These are phyloP conservation scores for Globisporangium orthogonon DNA, from an alignment of 352 stramenopile species.

Conservation along the genomic window DNA sequence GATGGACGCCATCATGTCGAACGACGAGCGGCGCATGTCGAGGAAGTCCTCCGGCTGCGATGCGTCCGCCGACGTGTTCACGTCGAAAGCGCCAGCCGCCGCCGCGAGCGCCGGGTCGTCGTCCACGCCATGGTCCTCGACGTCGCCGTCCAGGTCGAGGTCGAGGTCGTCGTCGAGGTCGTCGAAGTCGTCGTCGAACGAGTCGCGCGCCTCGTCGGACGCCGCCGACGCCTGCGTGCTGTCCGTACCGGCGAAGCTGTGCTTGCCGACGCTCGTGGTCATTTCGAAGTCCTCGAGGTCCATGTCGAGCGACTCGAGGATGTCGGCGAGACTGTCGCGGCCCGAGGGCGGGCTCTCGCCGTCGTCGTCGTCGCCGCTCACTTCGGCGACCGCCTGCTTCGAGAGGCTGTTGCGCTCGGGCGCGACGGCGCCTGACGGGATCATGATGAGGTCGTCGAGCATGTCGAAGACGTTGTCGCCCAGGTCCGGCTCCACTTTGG, in stretches of 20 bases:
- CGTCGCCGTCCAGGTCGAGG: slow-evolving; percentile 35
- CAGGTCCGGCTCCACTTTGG: slow-evolving; percentile 72
- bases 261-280: slow-evolving; percentile 24
- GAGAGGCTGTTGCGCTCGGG: slow-evolving; percentile 59
- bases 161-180: slow-evolving; percentile 44
- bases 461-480: slow-evolving; percentile 86
- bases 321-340: slow-evolving; percentile 73
- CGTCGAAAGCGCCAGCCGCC: slow-evolving; percentile 2
- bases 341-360: slow-evolving; percentile 18
- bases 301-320: slow-evolving; percentile 82
- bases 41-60: slow-evolving; percentile 40
- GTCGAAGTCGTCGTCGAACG: slow-evolving; percentile 54
- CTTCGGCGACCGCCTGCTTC: slow-evolving; percentile 27
- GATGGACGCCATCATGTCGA: slow-evolving; percentile 69
- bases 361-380: slow-evolving; percentile 23
- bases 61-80: slow-evolving; percentile 5
- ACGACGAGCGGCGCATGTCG: slow-evolving; percentile 56
- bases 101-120: slow-evolving; percentile 20
- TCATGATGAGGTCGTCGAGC: slow-evolving; percentile 85
- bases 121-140: slow-evolving; percentile 48
- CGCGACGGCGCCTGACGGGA: slow-evolving; percentile 42
- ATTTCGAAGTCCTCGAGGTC: slow-evolving; percentile 71
- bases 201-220: slow-evolving; percentile 36
- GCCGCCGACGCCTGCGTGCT: slow-evolving; percentile 17
- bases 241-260: slow-evolving; percentile 24